phyloP scores from a whole-genome alignment of 2,329 filamentous ascomycete genomes.

The Sclerotiophoma versabilis region DNA sequence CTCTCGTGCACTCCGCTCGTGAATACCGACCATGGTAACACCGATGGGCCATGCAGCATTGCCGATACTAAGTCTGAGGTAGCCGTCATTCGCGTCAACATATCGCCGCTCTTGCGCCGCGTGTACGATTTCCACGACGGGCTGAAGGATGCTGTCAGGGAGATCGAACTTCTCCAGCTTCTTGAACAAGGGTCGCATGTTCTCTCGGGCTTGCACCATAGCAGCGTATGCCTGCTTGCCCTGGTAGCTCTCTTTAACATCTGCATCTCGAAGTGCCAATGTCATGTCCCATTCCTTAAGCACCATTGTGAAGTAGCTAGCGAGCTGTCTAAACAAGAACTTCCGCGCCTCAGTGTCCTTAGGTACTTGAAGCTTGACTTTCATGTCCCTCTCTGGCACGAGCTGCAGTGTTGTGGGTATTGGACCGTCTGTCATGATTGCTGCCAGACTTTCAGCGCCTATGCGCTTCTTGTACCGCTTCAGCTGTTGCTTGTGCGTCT shows the following conservation, averaged over 20 bases:
- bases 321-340: constrained; percentile 85
- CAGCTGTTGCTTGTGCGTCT: constrained; percentile 73
- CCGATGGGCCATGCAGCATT: constrained; percentile 99
- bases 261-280: constrained; percentile 65
- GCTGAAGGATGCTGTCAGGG: constrained; percentile 78
- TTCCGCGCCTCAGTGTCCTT: constrained; percentile 69
- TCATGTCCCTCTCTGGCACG: constrained; percentile 88
- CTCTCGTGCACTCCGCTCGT: constrained; percentile 93
- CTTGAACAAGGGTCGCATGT: constrained; percentile 87
- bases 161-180: constrained; percentile 84
- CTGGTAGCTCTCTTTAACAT: constrained; percentile 74
- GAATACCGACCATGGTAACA: constrained; percentile 99
- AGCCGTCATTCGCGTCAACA: constrained; percentile 95
- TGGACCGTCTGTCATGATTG: constrained; percentile 71
- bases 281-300: constrained; percentile 84
- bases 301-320: constrained; percentile 97
- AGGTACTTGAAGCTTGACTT: constrained; percentile 68
- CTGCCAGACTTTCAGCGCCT: constrained; percentile 50
- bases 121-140: constrained; percentile 89
- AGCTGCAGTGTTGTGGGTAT: constrained; percentile 85
- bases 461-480: constrained; percentile 73
- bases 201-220: constrained; percentile 86
- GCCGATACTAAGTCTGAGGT: constrained; percentile 89
- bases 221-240: constrained; percentile 83
- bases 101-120: constrained; percentile 90